These are phyloP conservation scores for Scenedesmus sp. DNA, from an alignment of 163 green algal species.

Conservation along the genomic window DNA sequence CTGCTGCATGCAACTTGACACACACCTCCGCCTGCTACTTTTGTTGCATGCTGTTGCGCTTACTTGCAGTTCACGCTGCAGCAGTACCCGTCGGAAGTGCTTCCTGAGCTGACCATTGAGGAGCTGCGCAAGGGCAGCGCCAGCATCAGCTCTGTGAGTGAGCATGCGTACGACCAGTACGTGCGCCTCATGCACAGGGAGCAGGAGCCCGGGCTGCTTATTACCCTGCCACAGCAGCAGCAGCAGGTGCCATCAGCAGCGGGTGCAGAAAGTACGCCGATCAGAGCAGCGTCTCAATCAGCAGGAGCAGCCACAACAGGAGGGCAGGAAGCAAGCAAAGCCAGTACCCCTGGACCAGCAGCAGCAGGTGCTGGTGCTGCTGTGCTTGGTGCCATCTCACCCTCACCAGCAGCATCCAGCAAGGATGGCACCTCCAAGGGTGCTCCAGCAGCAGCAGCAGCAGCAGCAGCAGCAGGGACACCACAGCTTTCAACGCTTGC, in stretches of 20 bases:
- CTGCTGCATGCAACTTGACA: background rate
- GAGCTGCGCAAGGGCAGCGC: conserved; percentile 7
- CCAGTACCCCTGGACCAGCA: background rate
- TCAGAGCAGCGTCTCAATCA: background rate
- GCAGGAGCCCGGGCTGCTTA: conserved; percentile 69
- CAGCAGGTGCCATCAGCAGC: conserved; percentile 28
- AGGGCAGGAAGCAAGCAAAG: background rate
- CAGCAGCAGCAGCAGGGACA: conserved; percentile 20
- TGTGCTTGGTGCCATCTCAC: background rate
- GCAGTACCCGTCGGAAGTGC: conserved; percentile 37
- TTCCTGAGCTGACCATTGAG: conserved; percentile 49
- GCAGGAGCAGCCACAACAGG: background rate
- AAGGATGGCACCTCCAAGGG: background rate
- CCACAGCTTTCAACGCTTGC: background rate
- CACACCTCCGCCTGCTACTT: background rate
- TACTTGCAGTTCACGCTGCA: conserved; percentile 38
- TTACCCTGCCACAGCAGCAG: conserved; percentile 49
- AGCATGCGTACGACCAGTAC: conserved; percentile 68
- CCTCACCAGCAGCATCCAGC: background rate
- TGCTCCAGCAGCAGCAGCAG: conserved; percentile 22
- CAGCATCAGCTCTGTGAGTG: conserved; percentile 57
- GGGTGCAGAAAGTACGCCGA: background rate
- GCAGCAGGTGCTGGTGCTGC: background rate
- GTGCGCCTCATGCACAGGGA: conserved; percentile 68
- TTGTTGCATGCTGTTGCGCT: background rate